Conservation (phyloP, 306 rosid genomes). For the barrel medic (Medicago truncatula) region MtrunA17r5.0-ANR NC_053047.1:7027501-7028000, state of each 20-base stretch:
- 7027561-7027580: too few relatives aligned
- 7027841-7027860: not conserved
- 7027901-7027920: too few relatives aligned
- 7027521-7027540: not conserved
- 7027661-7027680: conserved; percentile 41
- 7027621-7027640: conserved; percentile 2
- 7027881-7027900: too few relatives aligned
- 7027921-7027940: too few relatives aligned
- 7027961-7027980: too few relatives aligned
- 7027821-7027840: not conserved
- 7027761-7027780: conserved; percentile 11
- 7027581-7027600: not conserved
- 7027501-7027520: not conserved
- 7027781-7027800: conserved; percentile 16
- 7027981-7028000: too few relatives aligned
- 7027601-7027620: not conserved
- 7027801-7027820: not conserved
- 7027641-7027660: conserved; percentile 41
- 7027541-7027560: not conserved
- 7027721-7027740: conserved; percentile 40
- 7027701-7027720: conserved; percentile 40
- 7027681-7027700: conserved; percentile 21
- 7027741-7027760: not conserved
- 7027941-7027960: too few relatives aligned
- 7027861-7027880: not conserved